These are phyloP conservation scores for Spizellomyces punctatus DNA, from an alignment of 192 early-diverging fungal species.

Conservation along the genomic window DNA sequence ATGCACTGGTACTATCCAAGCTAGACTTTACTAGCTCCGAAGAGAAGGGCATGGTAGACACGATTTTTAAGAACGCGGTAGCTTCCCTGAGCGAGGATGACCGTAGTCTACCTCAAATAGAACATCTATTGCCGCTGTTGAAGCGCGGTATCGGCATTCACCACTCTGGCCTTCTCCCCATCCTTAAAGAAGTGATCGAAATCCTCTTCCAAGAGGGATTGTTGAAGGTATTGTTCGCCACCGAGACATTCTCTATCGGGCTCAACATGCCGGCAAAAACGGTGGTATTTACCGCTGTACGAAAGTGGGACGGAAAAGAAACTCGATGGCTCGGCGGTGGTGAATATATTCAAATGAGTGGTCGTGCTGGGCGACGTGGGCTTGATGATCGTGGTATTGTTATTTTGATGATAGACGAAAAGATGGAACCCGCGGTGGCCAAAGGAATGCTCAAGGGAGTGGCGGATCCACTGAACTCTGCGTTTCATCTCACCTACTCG, in stretches of 20 bases:
- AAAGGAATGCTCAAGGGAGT: conserved; percentile 87
- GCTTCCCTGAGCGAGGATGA: conserved; percentile 85
- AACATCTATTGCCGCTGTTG: conserved; percentile 87
- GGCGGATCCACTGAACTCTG: conserved; percentile 77
- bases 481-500: conserved; percentile 94
- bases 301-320: conserved; percentile 92
- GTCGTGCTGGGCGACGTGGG: conserved; percentile 95
- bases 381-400: conserved; percentile 97
- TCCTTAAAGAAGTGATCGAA: conserved; percentile 96
- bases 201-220: conserved; percentile 97
- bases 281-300: conserved; percentile 91
- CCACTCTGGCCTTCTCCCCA: conserved; percentile 93
- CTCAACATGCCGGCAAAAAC: conserved; percentile 99
- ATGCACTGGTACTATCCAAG: conserved; percentile 89
- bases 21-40: conserved; percentile 88
- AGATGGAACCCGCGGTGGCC: conserved; percentile 89
- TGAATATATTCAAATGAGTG: conserved; percentile 99
- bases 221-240: conserved; percentile 97
- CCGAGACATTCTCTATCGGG: conserved; percentile 98
- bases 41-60: conserved; percentile 80
- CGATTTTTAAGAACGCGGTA: conserved; percentile 89
- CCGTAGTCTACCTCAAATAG: conserved; percentile 87
- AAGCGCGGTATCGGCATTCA: conserved; percentile 95
- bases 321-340: conserved; percentile 79
- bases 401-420: conserved; percentile 94